A percentile compares a stretch with the other conserved stretches of the same genome.
Evolutionary conservation across 176 grass and related monocot species (phyloP).

Genomic region (Musa acuminata): DNA sequence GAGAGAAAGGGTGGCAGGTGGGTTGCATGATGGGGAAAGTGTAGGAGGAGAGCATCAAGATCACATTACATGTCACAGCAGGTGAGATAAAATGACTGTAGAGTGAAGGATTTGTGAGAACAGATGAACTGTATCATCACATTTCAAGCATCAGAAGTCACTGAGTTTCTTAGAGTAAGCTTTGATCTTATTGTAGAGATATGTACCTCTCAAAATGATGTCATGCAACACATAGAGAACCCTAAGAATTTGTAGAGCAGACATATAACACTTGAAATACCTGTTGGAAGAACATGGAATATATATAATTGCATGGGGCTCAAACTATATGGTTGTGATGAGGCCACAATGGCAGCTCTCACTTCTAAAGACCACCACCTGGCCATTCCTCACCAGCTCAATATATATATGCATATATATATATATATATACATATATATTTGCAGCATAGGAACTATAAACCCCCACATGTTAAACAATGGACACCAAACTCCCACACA

Average conservation of each 20-base stretch:
- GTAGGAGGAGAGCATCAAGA: neutral
- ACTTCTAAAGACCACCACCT: neutral
- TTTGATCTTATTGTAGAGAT: neutral
- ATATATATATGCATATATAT: neutral
- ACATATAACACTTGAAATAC: neutral
- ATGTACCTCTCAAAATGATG: neutral
- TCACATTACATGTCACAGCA: neutral
- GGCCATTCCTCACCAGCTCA: constrained; percentile 1
- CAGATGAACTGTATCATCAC: neutral
- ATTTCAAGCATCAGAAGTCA: too few relatives aligned
- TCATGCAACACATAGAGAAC: neutral
- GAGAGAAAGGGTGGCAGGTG: neutral
- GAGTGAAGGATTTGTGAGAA: neutral
- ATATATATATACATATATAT: neutral
- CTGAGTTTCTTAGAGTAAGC: too few relatives aligned
- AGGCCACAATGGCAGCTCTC: neutral
- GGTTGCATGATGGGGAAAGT: neutral
- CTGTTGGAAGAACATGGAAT: neutral
- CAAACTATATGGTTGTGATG: neutral
- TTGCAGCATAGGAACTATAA: neutral
- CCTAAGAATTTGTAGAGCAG: neutral
- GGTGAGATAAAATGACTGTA: neutral
- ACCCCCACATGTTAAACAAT: neutral
- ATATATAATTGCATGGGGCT: neutral
- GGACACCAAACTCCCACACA: neutral